Evolutionary conservation across 2,329 filamentous ascomycete species (phyloP).

Genomic region (Pestalotiopsis sp.): DNA sequence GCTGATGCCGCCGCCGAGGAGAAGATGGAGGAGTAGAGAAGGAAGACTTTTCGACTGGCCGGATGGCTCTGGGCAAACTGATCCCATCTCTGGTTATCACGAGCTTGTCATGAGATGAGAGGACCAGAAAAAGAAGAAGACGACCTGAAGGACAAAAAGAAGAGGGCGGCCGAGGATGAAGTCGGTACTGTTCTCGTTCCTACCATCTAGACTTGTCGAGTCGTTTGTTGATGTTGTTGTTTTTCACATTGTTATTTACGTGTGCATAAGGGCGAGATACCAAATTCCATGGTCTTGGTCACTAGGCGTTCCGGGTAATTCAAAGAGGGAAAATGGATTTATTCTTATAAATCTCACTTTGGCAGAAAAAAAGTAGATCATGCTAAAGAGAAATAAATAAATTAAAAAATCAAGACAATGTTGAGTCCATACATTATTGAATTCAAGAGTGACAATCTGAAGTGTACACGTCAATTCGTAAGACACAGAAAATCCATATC

Average conservation of each 20-base stretch:
- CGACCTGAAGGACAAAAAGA: neutral
- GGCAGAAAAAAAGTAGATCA: neutral
- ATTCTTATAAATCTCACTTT: neutral
- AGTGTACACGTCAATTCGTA: no score
- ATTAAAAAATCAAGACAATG: neutral
- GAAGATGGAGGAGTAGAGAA: neutral
- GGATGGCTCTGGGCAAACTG: no score
- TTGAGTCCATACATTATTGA: no score
- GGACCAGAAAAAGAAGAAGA: neutral
- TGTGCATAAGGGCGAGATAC: constrained; percentile 13
- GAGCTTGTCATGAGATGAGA: neutral
- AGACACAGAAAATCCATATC: no score
- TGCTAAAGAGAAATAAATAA: neutral
- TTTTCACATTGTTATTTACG: neutral
- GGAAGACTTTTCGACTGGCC: neutral
- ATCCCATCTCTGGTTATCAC: neutral
- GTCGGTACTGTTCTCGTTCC: neutral
- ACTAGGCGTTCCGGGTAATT: neutral
- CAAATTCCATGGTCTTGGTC: constrained; percentile 13
- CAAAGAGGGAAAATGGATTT: neutral
- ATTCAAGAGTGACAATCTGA: no score
- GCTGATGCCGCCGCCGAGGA: constrained; percentile 22
- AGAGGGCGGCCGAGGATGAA: neutral
- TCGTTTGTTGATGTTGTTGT: neutral
- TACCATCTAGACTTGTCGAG: neutral